Evolutionary conservation across 1,284 basidiomycete genomes (phyloP), one percentile per base, ranked within the genome.

Genomic region (Anthracocystis panici-leucophaei): DNA sequence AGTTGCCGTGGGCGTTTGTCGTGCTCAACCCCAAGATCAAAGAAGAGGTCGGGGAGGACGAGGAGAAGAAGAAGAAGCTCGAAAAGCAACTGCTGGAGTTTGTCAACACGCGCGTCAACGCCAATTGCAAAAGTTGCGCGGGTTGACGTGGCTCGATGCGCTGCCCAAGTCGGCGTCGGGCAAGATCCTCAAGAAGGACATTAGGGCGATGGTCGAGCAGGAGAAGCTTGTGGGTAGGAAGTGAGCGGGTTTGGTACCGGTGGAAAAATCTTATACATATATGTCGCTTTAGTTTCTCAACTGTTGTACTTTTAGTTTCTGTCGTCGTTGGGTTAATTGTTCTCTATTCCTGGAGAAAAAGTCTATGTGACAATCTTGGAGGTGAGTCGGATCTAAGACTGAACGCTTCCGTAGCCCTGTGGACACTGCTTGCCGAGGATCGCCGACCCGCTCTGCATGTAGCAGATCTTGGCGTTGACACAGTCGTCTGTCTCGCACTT

Each of bases 391-490:
- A 12, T 42, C 14, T 33, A 51, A 1, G 33, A 57, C 65, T 92
- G 91, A 18, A 92, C 91, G 10, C 90, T 91, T 33, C 90, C 91
- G 76, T 90, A 91, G 3, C 91, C 91, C 42, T 79, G 75, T 6
- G 78, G 80, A 79, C 92, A 93, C 78, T 90, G 90, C 78, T 90
- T 85, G 66, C 84, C 85, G 11, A 89, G 89, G 60, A 91, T 86
- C 31, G 87, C 87, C 0, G 88, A 88, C 25, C 91, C 92, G 74
- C 90, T 91, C 54, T 92, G 89, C 57, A 93, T 92, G 82, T 93
- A 93, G 83, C 92, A 93, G 48, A 93, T 90, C 85, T 89, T 92
- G 9, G 92, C 92, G 3, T 84, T 63, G 20, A 88, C 84, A 79
- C 92, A 93, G 14, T 88, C 88, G 18, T 87, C 88, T 2, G 65